These are phyloP conservation scores for Aegilops sharonensis DNA, from an alignment of 176 grass and related monocot species.

Conservation along the genomic window DNA sequence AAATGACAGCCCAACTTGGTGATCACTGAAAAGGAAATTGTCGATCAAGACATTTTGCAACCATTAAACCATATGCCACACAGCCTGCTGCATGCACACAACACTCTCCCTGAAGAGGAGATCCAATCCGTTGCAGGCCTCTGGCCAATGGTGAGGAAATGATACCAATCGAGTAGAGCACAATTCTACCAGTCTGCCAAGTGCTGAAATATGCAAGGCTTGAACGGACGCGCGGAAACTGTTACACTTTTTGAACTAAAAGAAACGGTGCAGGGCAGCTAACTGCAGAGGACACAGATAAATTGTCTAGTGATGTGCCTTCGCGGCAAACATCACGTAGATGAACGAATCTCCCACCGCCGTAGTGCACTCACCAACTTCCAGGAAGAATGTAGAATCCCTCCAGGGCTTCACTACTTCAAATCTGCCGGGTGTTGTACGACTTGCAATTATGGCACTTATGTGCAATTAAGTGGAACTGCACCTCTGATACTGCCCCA, in stretches of 20 bases:
- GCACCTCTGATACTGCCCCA: constrained; percentile 54
- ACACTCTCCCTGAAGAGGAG: background rate
- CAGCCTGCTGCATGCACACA: background rate
- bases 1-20: background rate
- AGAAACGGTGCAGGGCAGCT: background rate
- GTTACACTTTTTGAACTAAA: background rate
- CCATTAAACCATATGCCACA: background rate
- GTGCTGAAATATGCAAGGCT: background rate
- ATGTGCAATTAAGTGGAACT: constrained; percentile 77
- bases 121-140: background rate
- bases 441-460: constrained; percentile 94
- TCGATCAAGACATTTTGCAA: background rate
- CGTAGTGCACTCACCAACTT: background rate
- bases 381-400: background rate
- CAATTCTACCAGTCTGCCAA: background rate
- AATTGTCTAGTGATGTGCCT: background rate
- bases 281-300: background rate
- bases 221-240: background rate
- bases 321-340: background rate
- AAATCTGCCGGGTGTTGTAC: constrained; percentile 88
- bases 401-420: background rate
- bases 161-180: background rate
- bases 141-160: background rate
- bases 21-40: background rate
- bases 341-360: background rate